These are phyloP conservation scores for Bolboschoenus planiculmis DNA, from an alignment of 176 grass and related monocot genomes.

Conservation along the genomic window DNA sequence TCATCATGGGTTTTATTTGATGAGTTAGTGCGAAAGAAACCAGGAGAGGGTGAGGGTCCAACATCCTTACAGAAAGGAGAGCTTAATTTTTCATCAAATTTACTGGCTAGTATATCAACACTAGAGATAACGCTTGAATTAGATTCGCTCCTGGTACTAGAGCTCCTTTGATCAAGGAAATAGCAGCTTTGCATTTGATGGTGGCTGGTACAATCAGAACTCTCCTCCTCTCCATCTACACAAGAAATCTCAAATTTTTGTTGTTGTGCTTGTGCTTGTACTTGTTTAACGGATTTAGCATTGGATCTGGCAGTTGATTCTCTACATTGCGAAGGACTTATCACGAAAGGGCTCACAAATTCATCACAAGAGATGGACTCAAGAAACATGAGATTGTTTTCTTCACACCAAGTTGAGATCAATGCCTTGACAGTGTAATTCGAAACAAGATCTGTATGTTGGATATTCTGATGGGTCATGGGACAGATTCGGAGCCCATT, in stretches of 20 bases:
- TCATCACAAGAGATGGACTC: not conserved
- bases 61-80: slow-evolving; percentile 17
- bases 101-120: slow-evolving; percentile 20
- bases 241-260: slow-evolving; percentile 21
- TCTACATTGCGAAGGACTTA: slow-evolving; percentile 1
- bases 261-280: slow-evolving; percentile 17
- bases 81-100: slow-evolving; percentile 33
- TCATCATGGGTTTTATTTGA: slow-evolving; percentile 14
- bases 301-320: slow-evolving; percentile 16
- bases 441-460: slow-evolving; percentile 34
- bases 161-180: slow-evolving; percentile 29
- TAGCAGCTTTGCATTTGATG: slow-evolving; percentile 11
- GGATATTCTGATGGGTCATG: slow-evolving; percentile 26
- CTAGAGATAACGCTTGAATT: slow-evolving; percentile 44
- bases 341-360: slow-evolving; percentile 12
- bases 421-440: slow-evolving; percentile 47
- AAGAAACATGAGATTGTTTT: slow-evolving; percentile 27
- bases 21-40: not conserved
- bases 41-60: not conserved
- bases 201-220: slow-evolving; percentile 4
- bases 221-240: slow-evolving; percentile 6
- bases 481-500: slow-evolving; percentile 39
- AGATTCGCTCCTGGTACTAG: slow-evolving; percentile 31
- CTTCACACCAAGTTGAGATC: slow-evolving; percentile 39
- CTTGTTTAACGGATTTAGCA: slow-evolving; percentile 16